Base-by-base conservation (phyloP, 1,139 yeast genomes). In the Arxiozyma slooffiae region DNA sequence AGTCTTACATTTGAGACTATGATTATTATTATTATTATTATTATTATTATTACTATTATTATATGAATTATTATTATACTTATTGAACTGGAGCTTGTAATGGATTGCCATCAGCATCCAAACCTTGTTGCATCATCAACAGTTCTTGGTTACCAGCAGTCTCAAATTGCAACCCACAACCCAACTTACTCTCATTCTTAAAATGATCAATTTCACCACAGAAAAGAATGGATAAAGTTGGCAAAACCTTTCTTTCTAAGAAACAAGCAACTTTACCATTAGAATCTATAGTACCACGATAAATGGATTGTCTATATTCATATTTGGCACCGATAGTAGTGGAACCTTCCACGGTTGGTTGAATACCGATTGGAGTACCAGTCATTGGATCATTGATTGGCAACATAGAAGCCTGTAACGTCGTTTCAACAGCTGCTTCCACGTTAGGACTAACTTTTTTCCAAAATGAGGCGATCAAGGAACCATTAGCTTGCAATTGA, bases 261-360 rank as follows among this genome's bases (percentile, higher is more conserved):
- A 88, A 82, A 61, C 92, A 88, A 53, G 86, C 78, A 52, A 92
- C 95, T 74, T 87, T 89, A 71, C 98, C 98, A 55, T 78, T 76
- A 50, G 95, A 81, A 72, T 90, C 97, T 56, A 92, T 67, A 71
- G 90, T 96, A 64, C 97, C 97, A 72, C 98, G 83, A 80, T 88
- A 89, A 52, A 88, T 85, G 54, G 95, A 84, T 72, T 89, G 95
- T 74, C 97, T 89, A 79, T 89, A 94, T 74, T 92, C 98, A 72
- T 92, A 92, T 74, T 90, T 92, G 64, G 97, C 96, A 71, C 97
- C 98, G 53, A 92, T 70, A 56, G 97, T 86, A 62, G 99, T 90
- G 62, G 80, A 79, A 64, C 96, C 97, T 67, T 90, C 97, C 53
- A 88, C 77, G 49, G 83, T 81, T 45, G 95, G 90, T 70, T 83